These are phyloP conservation scores for Neopestalotiopsis rosae DNA, from an alignment of 2,329 filamentous ascomycete species.

Conservation along the genomic window DNA sequence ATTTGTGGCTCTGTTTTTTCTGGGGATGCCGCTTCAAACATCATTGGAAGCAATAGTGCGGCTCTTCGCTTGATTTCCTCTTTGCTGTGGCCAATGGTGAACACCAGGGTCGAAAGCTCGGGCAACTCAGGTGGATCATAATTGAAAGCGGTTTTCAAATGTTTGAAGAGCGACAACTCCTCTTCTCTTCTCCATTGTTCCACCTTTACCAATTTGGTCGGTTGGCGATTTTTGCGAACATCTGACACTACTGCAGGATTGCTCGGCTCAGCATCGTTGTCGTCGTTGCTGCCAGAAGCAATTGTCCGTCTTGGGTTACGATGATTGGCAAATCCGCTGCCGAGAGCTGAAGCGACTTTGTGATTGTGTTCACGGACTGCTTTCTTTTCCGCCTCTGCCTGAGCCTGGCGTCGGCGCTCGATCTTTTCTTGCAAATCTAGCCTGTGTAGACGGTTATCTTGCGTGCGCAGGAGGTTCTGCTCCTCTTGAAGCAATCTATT, in stretches of 20 bases:
- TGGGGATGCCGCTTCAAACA: slow-evolving; percentile 28
- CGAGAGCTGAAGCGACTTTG: slow-evolving; percentile 28
- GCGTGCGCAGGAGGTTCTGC: slow-evolving; percentile 19
- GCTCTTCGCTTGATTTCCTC: slow-evolving; percentile 31
- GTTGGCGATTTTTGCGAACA: not conserved
- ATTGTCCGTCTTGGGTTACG: not conserved
- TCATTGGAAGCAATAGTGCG: slow-evolving; percentile 29
- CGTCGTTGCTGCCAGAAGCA: not conserved
- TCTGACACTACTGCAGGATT: not conserved
- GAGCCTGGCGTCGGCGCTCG: slow-evolving; percentile 18
- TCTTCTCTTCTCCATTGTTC: slow-evolving; percentile 33
- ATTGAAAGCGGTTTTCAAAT: slow-evolving; percentile 31
- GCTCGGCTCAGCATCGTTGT: not conserved
- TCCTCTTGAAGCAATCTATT: slow-evolving; percentile 24
- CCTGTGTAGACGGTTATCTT: slow-evolving; percentile 17
- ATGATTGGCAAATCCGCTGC: slow-evolving; percentile 3
- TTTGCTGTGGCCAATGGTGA: slow-evolving; percentile 26
- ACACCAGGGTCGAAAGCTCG: slow-evolving; percentile 28
- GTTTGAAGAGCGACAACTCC: slow-evolving; percentile 28
- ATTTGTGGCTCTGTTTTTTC: slow-evolving; percentile 20
- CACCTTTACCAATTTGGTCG: not conserved
- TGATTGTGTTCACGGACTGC: slow-evolving; percentile 26
- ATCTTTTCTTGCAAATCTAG: slow-evolving; percentile 25
- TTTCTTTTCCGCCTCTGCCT: slow-evolving; percentile 23
- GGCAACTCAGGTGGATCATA: slow-evolving; percentile 25